Evolutionary conservation across 352 stramenopile species (phyloP).

Genomic region (Phytophthora aleatoria): DNA sequence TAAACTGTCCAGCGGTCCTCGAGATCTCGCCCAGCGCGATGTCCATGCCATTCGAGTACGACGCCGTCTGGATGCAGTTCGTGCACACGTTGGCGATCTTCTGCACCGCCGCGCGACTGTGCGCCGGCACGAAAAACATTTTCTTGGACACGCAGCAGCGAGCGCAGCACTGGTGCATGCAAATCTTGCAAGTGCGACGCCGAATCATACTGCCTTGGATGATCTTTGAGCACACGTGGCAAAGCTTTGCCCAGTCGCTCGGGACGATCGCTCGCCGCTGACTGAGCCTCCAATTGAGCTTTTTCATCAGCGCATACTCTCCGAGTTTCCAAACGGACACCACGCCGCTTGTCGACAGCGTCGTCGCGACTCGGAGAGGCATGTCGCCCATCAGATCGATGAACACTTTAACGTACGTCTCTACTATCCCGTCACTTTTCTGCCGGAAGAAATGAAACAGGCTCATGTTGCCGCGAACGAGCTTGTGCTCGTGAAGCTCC

Average conservation of each 20-base stretch:
- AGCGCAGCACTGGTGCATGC: conserved; percentile 23
- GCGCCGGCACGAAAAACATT: conserved; percentile 31
- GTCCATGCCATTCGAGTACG: conserved; percentile 27
- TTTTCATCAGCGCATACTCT: conserved; percentile 40
- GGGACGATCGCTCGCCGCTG: conserved; percentile 15
- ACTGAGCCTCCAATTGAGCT: conserved; percentile 37
- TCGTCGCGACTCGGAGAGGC: conserved; percentile 36
- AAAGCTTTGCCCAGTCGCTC: conserved; percentile 12
- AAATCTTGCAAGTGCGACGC: conserved; percentile 38
- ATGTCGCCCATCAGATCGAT: conserved; percentile 45
- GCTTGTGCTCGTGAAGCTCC: conserved; percentile 43
- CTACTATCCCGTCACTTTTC: conserved; percentile 36
- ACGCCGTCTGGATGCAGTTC: conserved; percentile 24
- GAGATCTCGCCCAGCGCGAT: conserved; percentile 31
- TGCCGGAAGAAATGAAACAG: conserved; percentile 60
- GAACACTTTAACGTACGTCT: conserved; percentile 46
- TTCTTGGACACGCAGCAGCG: conserved; percentile 42
- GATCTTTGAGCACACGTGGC: conserved; percentile 25
- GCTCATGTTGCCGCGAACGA: conserved; percentile 58
- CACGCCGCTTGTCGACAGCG: conserved; percentile 33
- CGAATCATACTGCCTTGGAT: conserved; percentile 27
- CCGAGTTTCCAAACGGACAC: conserved; percentile 42
- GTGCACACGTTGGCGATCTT: conserved; percentile 33
- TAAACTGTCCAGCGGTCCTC: conserved; percentile 6
- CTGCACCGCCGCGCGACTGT: conserved; percentile 25